phyloP scores from a whole-genome alignment of 2,329 filamentous ascomycete species.

The Cladosporium sp. region DNA sequence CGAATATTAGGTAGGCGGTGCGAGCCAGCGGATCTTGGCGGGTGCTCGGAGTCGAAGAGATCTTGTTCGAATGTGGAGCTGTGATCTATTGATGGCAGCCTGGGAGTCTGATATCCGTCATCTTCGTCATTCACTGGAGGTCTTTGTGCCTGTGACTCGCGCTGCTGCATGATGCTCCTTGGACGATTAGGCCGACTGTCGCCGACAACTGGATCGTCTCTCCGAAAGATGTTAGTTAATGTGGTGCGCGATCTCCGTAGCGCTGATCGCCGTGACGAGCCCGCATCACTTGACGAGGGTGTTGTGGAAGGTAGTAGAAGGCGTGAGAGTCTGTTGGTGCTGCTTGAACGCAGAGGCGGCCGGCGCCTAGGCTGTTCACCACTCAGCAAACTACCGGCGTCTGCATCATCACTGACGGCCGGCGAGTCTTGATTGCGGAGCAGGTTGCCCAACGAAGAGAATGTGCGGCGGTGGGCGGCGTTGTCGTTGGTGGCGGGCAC shows the following conservation, averaged over 20 bases:
- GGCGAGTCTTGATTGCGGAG: constrained; percentile 3
- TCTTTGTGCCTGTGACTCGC: constrained; percentile 23
- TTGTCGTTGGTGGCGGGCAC: constrained; percentile 4
- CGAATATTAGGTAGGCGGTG: constrained; percentile 25
- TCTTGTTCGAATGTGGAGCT: constrained; percentile 32
- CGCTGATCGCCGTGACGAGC: constrained; percentile 12
- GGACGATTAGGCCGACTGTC: constrained; percentile 7
- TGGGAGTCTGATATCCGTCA: constrained; percentile 22
- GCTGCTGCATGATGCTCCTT: constrained; percentile 20
- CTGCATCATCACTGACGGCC: constrained; percentile 2
- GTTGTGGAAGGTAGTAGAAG: constrained; percentile 21
- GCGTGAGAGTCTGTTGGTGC: constrained; percentile 27
- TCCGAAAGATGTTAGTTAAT: constrained; percentile 11
- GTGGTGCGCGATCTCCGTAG: constrained; percentile 13
- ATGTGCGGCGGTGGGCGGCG: constrained; percentile 2
- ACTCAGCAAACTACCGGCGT: constrained; percentile 4
- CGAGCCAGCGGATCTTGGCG: constrained; percentile 24
- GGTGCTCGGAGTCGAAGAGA: constrained; percentile 24
- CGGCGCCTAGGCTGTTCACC: constrained; percentile 8
- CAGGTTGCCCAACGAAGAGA: constrained; percentile 9
- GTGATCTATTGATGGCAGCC: constrained; percentile 30
- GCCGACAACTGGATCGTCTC: not conserved
- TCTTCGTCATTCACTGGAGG: constrained; percentile 14
- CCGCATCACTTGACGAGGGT: constrained; percentile 16
- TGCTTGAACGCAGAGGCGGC: constrained; percentile 15